Evolutionary conservation across 108 stramenopile species (phyloP), one percentile per base, ranked within the genome.

Genomic region (Skeletonema menzelii): DNA sequence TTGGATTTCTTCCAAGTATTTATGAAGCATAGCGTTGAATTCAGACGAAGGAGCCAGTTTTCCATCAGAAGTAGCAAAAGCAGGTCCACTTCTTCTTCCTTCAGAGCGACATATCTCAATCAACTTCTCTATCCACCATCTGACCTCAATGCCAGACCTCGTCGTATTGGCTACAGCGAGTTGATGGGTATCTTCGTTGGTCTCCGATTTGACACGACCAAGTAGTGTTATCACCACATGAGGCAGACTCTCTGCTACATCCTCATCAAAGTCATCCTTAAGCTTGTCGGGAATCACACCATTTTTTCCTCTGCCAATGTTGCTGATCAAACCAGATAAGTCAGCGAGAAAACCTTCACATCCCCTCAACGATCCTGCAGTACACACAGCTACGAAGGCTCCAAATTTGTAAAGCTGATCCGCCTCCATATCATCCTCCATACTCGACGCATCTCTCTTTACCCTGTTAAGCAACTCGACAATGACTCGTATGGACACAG

Each of bases 191-290:
- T 62, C 27, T 10, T 34, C 47, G 1, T 76, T 76, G 0, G 37
- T 56, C 27, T 71, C 66, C 0, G 57, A 56, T 55, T 82, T 82
- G 37, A 82, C 71, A 20, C 66, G 32, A 13, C 81, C 76, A 31
- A 71, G 24, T 2, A 82, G 8, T 13, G 32, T 11, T 6, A 82
- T 40, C 5, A 34, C 15, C 0, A 82, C 75, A 44, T 66, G 71
- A 5, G 74, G 74, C 0, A 67, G 17, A 0, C 24, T 31, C 26
- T 13, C 26, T 4, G 56, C 32, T 7, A 37, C 67, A 15, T 55
- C 67, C 15, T 69, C 67, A n/a, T 49, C 26, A 3, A 62, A 46
- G 0, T 49, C 13, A 0, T 32, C 55, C 35, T 55, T 63, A 2
- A 53, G 20, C 0, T 37, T 20, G 2, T 32, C 30, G 0, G 70